Base-by-base conservation (phyloP, 75 land plant genomes). In the Picea sitchensis region DNA sequence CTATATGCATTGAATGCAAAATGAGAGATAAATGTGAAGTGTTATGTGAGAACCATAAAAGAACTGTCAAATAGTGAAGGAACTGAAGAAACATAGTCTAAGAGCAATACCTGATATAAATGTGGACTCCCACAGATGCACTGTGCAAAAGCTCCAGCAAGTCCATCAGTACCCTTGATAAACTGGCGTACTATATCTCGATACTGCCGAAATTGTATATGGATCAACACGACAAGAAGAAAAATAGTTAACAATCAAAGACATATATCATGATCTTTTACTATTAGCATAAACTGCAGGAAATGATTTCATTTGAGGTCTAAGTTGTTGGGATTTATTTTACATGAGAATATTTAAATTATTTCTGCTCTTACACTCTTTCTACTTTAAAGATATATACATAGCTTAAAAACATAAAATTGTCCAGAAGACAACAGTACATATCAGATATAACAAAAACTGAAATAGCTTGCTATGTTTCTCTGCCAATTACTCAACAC, bases 81-180 rank as follows among this genome's bases (percentile, higher is more conserved):
- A 67, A 73, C 14, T 9, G 6, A 61, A 59, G 72, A 32, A 61
- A 5, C 21, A 59, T 78, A 14, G 61, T 11, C 32, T 75, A 17
- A 59, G 23, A 32, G 61, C 7, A 44, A 58, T 61, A 96, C 99
- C 95, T 93, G 95, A 81, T 97, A 97, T 14, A 95, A 59, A 65
- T 91, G 84, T 31, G 99, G 96, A 64, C 98, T 95, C 32, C 99
- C 99, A 90, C 99, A 97, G 21, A 97, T 88, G 79, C 94, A 93
- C 76, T 97, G 89, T 14, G 99, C 99, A 92, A 97, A 97, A 79
- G 91, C 93, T 58, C 99, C 99, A 79, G 94, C 85, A 80, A 93
- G 81, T 44, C 98, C 96, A 87, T 97, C 93, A 61, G 99, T 93
- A 17, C 99, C 99, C 84, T 97, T 97, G 23, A 97, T 90, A 73